Evolutionary conservation across 495 filamentous ascomycete genomes (phyloP).

Genomic region (Penicillium egyptiacum): DNA sequence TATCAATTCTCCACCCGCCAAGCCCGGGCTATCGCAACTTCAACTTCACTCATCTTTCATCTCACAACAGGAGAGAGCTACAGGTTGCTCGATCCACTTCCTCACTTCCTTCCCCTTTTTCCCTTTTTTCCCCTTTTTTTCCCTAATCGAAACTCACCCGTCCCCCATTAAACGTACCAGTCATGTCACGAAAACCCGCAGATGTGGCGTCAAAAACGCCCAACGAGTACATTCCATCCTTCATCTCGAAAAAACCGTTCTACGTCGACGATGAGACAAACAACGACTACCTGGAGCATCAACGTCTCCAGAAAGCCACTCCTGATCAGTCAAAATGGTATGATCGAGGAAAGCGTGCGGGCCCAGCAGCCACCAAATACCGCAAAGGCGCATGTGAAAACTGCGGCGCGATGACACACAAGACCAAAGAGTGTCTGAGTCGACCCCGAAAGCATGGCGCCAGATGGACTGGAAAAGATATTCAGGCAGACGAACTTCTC

Average conservation of each 20-base stretch:
- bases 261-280: conserved; percentile 83
- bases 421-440: conserved; percentile 88
- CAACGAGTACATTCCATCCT: conserved; percentile 98
- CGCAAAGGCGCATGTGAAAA: conserved; percentile 98
- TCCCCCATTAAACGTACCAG: background rate
- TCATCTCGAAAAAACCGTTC: conserved; percentile 97
- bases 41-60: conserved; percentile 9
- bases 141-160: background rate
- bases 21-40: conserved; percentile 4
- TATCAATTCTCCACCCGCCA: conserved; percentile 1
- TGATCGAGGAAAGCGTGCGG: conserved; percentile 76
- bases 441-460: conserved; percentile 88
- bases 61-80: conserved; percentile 8
- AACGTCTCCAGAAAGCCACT: conserved; percentile 72
- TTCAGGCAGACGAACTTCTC: conserved; percentile 87
- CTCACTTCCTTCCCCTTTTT: background rate
- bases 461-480: conserved; percentile 89
- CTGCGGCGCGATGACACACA: conserved; percentile 95
- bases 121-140: background rate
- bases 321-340: conserved; percentile 80
- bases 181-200: conserved; percentile 51
- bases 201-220: conserved; percentile 65
- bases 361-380: conserved; percentile 88
- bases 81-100: conserved; percentile 1
- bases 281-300: conserved; percentile 94